Percentiles rank a stretch among this genome's conserved stretches.
phyloP scores from a whole-genome alignment of 1,139 yeast species.

The Nadsonia starkeyi-henricii region DNA sequence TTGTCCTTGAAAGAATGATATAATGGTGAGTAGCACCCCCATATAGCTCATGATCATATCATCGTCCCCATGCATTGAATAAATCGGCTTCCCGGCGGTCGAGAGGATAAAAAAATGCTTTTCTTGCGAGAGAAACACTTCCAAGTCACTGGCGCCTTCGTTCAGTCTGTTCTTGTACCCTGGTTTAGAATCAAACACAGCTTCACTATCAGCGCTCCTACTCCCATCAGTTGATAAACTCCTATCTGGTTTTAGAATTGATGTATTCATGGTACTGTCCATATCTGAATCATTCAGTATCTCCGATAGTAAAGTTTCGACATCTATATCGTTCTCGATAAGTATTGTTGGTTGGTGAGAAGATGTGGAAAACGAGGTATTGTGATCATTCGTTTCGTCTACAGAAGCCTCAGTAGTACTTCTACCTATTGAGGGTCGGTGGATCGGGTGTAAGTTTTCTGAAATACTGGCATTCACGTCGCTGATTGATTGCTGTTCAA shows the following conservation, averaged over 20 bases:
- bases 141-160: slow-evolving; percentile 12
- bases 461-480: too few relatives aligned
- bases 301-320: slow-evolving; percentile 15
- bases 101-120: slow-evolving; percentile 79
- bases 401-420: too few relatives aligned
- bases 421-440: too few relatives aligned
- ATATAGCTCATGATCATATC: slow-evolving; percentile 58
- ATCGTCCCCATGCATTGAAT: slow-evolving; percentile 66
- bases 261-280: slow-evolving; percentile 1
- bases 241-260: neutral
- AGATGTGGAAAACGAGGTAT: neutral
- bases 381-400: too few relatives aligned
- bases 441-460: too few relatives aligned
- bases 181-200: neutral
- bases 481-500: too few relatives aligned
- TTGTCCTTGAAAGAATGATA: slow-evolving; percentile 37
- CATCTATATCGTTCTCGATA: slow-evolving; percentile 11
- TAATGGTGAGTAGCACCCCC: slow-evolving; percentile 48
- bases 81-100: slow-evolving; percentile 86
- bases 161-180: slow-evolving; percentile 1
- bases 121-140: slow-evolving; percentile 30
- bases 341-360: slow-evolving; percentile 7
- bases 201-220: neutral
- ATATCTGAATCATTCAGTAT: slow-evolving; percentile 11
- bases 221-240: neutral